Conservation (phyloP, 257 asterid species). For the Solanum tarapatanum region DNA sequence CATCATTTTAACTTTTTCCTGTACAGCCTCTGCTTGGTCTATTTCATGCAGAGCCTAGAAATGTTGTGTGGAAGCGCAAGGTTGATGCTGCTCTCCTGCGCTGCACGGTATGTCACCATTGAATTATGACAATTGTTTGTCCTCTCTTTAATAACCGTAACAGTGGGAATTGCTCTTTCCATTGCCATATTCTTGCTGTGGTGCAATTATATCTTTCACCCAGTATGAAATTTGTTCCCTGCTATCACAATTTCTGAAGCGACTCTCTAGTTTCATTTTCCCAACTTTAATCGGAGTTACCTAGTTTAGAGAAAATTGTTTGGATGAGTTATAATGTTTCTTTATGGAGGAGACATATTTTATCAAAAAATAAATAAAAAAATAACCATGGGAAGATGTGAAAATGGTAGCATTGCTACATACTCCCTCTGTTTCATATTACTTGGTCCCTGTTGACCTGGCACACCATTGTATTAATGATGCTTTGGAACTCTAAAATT, state of each 20-base stretch:
- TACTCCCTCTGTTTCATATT: background rate
- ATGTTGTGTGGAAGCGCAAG: conserved; percentile 76
- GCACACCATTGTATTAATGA: background rate
- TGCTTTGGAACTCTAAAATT: background rate
- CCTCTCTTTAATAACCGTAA: background rate
- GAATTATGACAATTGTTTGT: background rate
- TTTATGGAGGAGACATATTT: background rate
- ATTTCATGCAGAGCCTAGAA: conserved; percentile 70
- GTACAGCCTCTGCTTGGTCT: conserved; percentile 81
- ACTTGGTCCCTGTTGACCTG: background rate
- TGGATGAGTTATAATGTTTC: background rate
- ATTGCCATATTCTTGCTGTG: background rate
- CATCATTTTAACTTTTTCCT: background rate
- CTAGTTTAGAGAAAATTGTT: background rate
- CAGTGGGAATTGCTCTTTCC: background rate
- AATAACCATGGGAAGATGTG: background rate
- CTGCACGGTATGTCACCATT: conserved; percentile 42
- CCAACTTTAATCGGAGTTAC: background rate
- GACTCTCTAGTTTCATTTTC: background rate
- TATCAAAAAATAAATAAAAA: background rate
- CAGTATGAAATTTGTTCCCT: background rate
- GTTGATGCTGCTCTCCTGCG: conserved; percentile 62
- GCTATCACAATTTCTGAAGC: background rate
- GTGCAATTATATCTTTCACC: background rate
- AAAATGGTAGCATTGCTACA: background rate